phyloP scores from a whole-genome alignment of 2,329 filamentous ascomycete genomes.

The Pseudovirgaria hyperparasitica region DNA sequence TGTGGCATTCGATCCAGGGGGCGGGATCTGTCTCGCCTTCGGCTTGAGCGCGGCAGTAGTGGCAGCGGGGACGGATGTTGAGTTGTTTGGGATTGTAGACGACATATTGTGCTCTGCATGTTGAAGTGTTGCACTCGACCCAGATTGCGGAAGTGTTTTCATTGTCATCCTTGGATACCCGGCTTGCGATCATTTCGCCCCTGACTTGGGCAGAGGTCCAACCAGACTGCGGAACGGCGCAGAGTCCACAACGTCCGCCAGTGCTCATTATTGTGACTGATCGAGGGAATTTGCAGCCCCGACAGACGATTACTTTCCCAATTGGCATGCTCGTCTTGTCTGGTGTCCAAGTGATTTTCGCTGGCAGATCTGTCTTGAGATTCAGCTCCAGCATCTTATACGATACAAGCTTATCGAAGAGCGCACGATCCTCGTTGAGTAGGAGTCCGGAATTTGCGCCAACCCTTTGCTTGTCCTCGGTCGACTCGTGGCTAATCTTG shows the following conservation, averaged over 20 bases:
- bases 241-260: conserved; percentile 30
- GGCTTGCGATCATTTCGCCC: conserved; percentile 8
- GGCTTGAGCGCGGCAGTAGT: conserved; percentile 30
- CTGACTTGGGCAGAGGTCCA: conserved; percentile 12
- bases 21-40: conserved; percentile 9
- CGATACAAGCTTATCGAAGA: conserved; percentile 34
- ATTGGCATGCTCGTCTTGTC: conserved; percentile 30
- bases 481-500: conserved; percentile 18
- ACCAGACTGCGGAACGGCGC: conserved; percentile 11
- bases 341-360: conserved; percentile 33
- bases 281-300: conserved; percentile 30
- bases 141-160: conserved; percentile 25
- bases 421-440: conserved; percentile 21
- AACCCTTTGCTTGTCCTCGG: too few species aligned
- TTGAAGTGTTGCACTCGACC: conserved; percentile 34
- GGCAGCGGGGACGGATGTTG: conserved; percentile 35
- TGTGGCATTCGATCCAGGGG: conserved; percentile 32
- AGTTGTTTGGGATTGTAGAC: conserved; percentile 32
- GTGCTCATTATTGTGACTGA: conserved; percentile 38
- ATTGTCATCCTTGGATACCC: conserved; percentile 20
- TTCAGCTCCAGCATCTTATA: conserved; percentile 37
- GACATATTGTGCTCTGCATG: conserved; percentile 38
- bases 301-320: conserved; percentile 32
- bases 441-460: too few species aligned
- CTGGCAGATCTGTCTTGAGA: conserved; percentile 31